Conservation (phyloP, 177 flowering plant species). For the Vitis hybrid region DNA sequence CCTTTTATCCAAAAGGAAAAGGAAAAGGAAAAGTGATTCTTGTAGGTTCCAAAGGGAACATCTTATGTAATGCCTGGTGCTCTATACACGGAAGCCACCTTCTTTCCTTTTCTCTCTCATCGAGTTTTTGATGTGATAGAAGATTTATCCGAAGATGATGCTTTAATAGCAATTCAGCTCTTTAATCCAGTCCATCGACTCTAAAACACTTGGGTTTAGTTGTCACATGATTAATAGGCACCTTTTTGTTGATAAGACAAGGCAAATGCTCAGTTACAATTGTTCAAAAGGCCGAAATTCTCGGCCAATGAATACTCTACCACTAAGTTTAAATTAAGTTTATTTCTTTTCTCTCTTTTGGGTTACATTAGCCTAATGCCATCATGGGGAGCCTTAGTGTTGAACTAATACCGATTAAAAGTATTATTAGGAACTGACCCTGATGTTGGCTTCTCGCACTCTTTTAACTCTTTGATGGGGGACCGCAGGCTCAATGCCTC, state of each 20-base stretch:
- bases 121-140: conserved; percentile 14
- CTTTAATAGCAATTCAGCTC: not conserved
- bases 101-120: conserved; percentile 5
- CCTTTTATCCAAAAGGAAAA: not conserved
- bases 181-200: not conserved
- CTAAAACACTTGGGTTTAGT: conserved; percentile 4
- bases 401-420: conserved; percentile 4
- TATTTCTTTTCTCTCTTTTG: not conserved
- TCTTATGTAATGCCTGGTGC: conserved; percentile 7
- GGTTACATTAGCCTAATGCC: not conserved
- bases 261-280: conserved; percentile 3
- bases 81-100: conserved; percentile 18
- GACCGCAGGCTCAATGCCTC: conserved; percentile 4
- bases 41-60: conserved; percentile 11
- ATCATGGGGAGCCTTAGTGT: conserved; percentile 10
- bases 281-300: conserved; percentile 20
- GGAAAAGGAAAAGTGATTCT: not conserved
- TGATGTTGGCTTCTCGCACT: conserved; percentile 3
- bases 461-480: not conserved
- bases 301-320: conserved; percentile 24
- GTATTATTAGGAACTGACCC: not conserved
- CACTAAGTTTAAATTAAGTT: conserved; percentile 12
- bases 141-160: conserved; percentile 8
- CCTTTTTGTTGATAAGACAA: conserved; percentile 12
- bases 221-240: not conserved